These are phyloP conservation scores for Vaccinium darrowii DNA, from an alignment of 148 eudicot genomes.

Conservation along the genomic window DNA sequence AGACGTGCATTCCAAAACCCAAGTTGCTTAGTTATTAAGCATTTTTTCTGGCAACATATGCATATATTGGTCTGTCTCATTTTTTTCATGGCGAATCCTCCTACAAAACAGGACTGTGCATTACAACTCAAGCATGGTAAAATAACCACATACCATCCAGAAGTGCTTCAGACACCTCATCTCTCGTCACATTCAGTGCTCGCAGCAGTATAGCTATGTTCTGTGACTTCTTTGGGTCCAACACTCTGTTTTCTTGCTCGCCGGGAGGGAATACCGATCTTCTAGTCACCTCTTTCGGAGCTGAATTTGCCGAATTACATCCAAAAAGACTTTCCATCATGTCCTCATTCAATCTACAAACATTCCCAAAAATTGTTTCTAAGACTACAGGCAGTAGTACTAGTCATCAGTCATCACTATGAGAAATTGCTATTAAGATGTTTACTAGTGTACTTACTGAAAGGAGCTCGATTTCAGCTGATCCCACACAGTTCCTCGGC, in stretches of 20 bases:
- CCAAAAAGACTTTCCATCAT: conserved; percentile 66
- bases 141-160: conserved; percentile 45
- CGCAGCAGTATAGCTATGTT: conserved; percentile 66
- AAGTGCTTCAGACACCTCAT: conserved; percentile 64
- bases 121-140: conserved; percentile 6
- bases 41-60: too few relatives aligned
- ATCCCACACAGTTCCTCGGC: conserved; percentile 90
- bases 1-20: too few relatives aligned
- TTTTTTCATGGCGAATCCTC: background rate
- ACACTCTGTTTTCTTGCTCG: conserved; percentile 54
- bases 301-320: conserved; percentile 41
- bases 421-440: background rate
- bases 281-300: conserved; percentile 37
- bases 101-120: background rate
- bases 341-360: conserved; percentile 65
- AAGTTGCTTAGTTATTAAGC: too few relatives aligned
- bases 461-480: conserved; percentile 90
- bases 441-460: conserved; percentile 52
- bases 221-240: conserved; percentile 75
- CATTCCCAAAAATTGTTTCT: conserved; percentile 6
- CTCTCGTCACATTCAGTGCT: conserved; percentile 70
- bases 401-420: background rate
- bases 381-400: background rate
- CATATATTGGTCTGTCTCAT: background rate
- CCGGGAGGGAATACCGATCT: conserved; percentile 48